Evolutionary conservation across 2,329 filamentous ascomycete genomes (phyloP).

Genomic region (Ophiostoma perfectum): DNA sequence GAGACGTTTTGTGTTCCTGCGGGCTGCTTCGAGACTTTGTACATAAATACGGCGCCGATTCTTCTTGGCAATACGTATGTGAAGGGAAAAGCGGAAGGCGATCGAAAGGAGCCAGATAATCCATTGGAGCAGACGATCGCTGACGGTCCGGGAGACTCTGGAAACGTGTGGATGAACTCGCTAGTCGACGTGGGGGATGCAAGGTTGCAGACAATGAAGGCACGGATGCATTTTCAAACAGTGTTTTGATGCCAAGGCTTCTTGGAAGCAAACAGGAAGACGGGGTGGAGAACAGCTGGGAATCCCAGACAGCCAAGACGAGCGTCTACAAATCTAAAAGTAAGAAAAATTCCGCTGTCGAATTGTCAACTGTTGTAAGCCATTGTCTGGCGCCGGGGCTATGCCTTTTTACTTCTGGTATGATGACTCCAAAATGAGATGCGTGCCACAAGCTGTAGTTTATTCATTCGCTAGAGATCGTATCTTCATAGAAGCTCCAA

Average conservation of each 20-base stretch:
- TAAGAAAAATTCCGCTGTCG: too few species aligned
- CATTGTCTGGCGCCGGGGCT: too few species aligned
- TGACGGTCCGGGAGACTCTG: background rate
- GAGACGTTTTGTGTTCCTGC: slow-evolving; percentile 26
- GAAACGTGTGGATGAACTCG: slow-evolving; percentile 18
- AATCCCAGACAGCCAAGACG: background rate
- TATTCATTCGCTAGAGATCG: too few species aligned
- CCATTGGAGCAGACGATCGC: too few species aligned
- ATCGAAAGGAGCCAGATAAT: too few species aligned
- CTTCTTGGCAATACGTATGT: slow-evolving; percentile 20
- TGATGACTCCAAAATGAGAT: too few species aligned
- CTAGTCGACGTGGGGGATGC: slow-evolving; percentile 24
- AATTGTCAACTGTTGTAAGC: too few species aligned
- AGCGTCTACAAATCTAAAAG: background rate
- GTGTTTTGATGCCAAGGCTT: background rate
- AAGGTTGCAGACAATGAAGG: slow-evolving; percentile 23
- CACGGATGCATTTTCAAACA: slow-evolving; percentile 6
- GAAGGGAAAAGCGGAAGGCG: background rate
- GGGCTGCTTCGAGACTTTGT: slow-evolving; percentile 25
- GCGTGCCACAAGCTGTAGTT: too few species aligned
- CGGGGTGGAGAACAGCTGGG: too few species aligned
- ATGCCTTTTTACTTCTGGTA: too few species aligned
- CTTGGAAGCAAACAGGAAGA: background rate
- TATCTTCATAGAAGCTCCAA: too few species aligned
- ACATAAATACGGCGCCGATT: slow-evolving; percentile 25